Evolutionary conservation across 257 asterid genomes (phyloP), one percentile per base, ranked within the genome.

Genomic region (Nicotiana sylvestris): DNA sequence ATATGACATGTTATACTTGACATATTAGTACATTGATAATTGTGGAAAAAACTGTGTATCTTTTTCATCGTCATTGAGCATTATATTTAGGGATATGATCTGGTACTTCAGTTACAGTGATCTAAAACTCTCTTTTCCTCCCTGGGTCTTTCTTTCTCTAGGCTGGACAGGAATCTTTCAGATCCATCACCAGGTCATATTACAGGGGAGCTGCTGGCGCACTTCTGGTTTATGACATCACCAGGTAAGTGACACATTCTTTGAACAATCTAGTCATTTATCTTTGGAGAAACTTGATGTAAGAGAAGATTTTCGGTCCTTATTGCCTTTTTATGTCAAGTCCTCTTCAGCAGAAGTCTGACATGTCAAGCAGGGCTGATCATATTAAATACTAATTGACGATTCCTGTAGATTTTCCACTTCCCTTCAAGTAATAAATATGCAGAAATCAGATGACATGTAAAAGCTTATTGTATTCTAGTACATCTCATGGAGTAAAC

Each of bases 101-200:
- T 64, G 9, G 13, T 29, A 80, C 25, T 27, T 80, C 33, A 62
- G 6, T 43, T 15, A 25, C 29, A 80, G 65, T 27, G 27, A 51
- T 74, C 25, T 74, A 27, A 49, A 74, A 49, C 64, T 51, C 25
- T 74, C 64, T 35, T 46, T 51, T 27, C 9, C 16, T 15, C 46
- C 43, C 15, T 27, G 43, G 3, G 49, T 33, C 30, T 15, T 80
- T 55, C 30, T 80, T n/a, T 65, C 32, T 80, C 49, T 65, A 80
- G 82, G 82, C 82, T 79, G 82, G 82, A 35, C 82, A 79, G 70
- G 82, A 79, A 61, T 62, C 82, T 29, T 79, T 79, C 74, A 79
- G 82, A 79, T 79, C 82, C 70, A 79, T 79, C 82, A 79, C 82
- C 82, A 79, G 82, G 70, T 79, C 82, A 61, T 79, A 79, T 65